Percentiles rank a stretch among this genome's conserved stretches.
Conservation (phyloP, 176 grass and related monocot genomes). For the Oryza glaberrima region DNA sequence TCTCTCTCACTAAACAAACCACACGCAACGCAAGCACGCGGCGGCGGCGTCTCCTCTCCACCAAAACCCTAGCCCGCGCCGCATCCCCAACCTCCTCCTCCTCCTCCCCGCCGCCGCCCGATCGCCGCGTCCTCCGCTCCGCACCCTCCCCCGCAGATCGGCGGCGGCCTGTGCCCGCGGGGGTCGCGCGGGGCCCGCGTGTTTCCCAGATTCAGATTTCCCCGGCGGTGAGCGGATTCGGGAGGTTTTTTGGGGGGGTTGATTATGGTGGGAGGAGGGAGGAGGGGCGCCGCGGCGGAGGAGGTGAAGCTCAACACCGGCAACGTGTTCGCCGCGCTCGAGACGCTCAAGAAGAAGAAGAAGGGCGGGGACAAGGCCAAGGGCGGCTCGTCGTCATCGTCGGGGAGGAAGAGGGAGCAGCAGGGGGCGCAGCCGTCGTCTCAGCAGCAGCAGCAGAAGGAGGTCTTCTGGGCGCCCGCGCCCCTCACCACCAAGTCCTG, state of each 20-base stretch:
- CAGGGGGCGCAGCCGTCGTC: background rate
- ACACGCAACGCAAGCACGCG: background rate
- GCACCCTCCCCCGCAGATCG: slow-evolving; percentile 31
- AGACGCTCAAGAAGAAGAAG: slow-evolving; percentile 99
- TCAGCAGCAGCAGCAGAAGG: slow-evolving; percentile 52
- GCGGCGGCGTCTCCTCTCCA: background rate
- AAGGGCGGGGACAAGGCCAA: slow-evolving; percentile 70
- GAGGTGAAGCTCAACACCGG: slow-evolving; percentile 78
- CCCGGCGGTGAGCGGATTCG: background rate
- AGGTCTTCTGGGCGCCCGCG: slow-evolving; percentile 72
- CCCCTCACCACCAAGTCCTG: slow-evolving; percentile 81
- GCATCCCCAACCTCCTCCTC: background rate
- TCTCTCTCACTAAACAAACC: background rate
- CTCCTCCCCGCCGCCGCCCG: slow-evolving; percentile 6
- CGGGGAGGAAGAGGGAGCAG: slow-evolving; percentile 49
- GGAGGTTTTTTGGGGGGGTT: background rate
- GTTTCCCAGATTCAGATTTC: slow-evolving; percentile 45
- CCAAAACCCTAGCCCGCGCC: background rate
- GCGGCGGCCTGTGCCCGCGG: background rate
- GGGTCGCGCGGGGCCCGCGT: background rate
- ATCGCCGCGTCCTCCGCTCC: background rate
- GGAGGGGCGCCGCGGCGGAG: slow-evolving; percentile 67
- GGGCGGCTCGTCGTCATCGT: slow-evolving; percentile 51
- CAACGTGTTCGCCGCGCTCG: slow-evolving; percentile 96
- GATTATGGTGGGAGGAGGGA: slow-evolving; percentile 85